Base-by-base conservation (phyloP, 805 yeast genomes). In the Pichia ethanolica region DNA sequence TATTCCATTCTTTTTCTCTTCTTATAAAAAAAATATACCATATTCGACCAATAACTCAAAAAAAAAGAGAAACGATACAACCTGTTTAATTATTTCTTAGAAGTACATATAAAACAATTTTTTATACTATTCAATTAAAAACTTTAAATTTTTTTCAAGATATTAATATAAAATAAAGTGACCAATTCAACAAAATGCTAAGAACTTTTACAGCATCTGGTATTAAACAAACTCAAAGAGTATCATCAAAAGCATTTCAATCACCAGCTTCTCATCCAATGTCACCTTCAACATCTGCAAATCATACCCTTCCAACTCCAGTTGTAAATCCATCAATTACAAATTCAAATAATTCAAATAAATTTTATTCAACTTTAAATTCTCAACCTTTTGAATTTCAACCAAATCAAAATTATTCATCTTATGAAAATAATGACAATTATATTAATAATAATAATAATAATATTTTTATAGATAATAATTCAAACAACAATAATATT, bases 201-300 rank as follows among this genome's bases (percentile, higher is more conserved):
- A 65, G 68, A 58, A 48, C 61, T 26, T 39, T 64, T 38, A 63
- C 67, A 8, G 39, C 63, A 20, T 58, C 52, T 33, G 62, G 67
- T 14, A 49, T 64, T 37, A 64, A 62, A 39, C 69, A 65, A 49
- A 60, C 67, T 20, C 69, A 65, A 42, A 54, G 68, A 49, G 67
- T 58, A 38, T 60, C 67, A 10, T 47, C 65, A 12, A 65, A 64
- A 52, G 67, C 67, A 5, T 44, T 64, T 42, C 59, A 59, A 43
- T 55, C 62, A 6, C 36, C 63, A 33, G 14, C 52, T 25, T 25
- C 50, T 30, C 20, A 47, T 39, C 38, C 47, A 35, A 30, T 47
- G 42, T 20, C 39, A 42, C 25, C 38, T 39, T 42, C 45, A n/a
- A 34, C 45, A 7, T 41, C 44, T 32, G 34, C 36, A n/a, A 5